phyloP scores from a whole-genome alignment of 2,329 filamentous ascomycete species.

The Botryotinia narcissicola region DNA sequence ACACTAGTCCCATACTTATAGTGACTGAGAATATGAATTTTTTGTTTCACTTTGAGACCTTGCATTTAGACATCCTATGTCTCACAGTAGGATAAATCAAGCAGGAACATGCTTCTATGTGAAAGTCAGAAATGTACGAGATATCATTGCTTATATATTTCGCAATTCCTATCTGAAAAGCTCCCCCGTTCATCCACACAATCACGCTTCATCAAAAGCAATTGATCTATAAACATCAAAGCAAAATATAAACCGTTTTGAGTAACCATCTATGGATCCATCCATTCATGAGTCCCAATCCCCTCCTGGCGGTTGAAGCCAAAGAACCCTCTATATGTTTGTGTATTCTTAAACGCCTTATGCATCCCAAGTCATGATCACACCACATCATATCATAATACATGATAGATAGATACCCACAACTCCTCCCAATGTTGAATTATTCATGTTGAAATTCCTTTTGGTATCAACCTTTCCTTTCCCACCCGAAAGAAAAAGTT shows the following conservation, averaged over 20 bases:
- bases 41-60: neutral
- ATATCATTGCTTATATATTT: neutral
- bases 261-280: neutral
- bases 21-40: too few species aligned
- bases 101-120: neutral
- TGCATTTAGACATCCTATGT: neutral
- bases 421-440: slow-evolving; percentile 22
- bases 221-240: neutral
- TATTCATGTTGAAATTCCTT: slow-evolving; percentile 19
- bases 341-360: slow-evolving; percentile 13
- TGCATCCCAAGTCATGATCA: slow-evolving; percentile 11
- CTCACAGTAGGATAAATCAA: neutral
- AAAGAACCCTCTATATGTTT: slow-evolving; percentile 11
- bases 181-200: neutral
- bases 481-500: slow-evolving; percentile 3
- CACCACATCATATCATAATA: slow-evolving; percentile 12
- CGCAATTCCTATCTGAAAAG: neutral
- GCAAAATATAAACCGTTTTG: neutral
- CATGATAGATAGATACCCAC: slow-evolving; percentile 9
- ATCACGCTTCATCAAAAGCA: neutral
- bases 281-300: neutral
- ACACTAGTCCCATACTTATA: neutral
- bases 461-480: slow-evolving; percentile 8
- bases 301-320: slow-evolving; percentile 17
- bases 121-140: neutral